These are phyloP conservation scores for Nemania diffusa DNA, from an alignment of 2,329 filamentous ascomycete genomes.

Conservation along the genomic window DNA sequence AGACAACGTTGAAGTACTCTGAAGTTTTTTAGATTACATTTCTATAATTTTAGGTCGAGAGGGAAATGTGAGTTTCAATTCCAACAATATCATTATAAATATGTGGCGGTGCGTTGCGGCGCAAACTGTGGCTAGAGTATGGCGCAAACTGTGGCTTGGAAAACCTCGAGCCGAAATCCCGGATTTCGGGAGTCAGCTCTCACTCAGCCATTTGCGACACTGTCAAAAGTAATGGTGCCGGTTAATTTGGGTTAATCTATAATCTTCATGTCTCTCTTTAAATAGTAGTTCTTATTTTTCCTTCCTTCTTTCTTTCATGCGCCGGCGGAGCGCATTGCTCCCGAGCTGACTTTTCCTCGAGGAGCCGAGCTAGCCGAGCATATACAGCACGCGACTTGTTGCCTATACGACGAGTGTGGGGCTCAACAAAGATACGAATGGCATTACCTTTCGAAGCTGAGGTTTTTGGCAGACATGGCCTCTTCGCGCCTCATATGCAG, in stretches of 20 bases:
- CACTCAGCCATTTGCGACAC: not conserved
- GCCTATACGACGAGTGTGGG: constrained; percentile 4
- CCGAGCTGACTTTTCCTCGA: constrained; percentile 11
- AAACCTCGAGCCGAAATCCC: constrained; percentile 11
- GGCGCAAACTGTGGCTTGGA: constrained; percentile 9
- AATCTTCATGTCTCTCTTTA: constrained; percentile 29
- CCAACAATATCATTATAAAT: not conserved
- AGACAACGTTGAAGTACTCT: too few species aligned
- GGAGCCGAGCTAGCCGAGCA: not conserved
- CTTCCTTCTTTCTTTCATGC: not conserved
- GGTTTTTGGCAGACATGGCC: constrained; percentile 36
- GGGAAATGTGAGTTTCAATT: too few species aligned
- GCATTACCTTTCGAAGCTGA: constrained; percentile 39
- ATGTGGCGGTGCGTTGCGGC: constrained; percentile 24
- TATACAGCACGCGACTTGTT: constrained; percentile 8
- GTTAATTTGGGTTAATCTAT: constrained; percentile 1
- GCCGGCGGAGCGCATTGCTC: not conserved
- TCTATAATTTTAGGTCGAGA: not conserved
- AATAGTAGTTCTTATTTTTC: not conserved
- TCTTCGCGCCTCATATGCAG: constrained; percentile 47
- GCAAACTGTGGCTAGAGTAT: not conserved
- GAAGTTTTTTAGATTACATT: too few species aligned
- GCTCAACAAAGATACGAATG: constrained; percentile 27
- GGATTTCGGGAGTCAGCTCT: not conserved
- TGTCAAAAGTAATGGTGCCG: constrained; percentile 5